Conservation (phyloP, 73 alveolate species). For the Tetrahymena elliotti region DNA sequence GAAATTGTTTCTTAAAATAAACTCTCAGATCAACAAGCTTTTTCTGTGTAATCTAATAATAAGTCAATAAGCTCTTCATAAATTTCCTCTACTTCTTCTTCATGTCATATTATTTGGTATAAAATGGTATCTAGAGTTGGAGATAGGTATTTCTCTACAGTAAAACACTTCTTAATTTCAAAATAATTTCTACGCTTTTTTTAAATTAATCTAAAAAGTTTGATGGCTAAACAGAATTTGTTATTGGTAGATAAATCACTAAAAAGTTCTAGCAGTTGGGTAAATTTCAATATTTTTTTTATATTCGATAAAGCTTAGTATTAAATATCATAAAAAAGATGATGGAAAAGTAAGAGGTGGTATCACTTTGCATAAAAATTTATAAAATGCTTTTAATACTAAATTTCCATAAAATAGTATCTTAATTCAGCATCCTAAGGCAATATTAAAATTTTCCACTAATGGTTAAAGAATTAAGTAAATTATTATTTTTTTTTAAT, state of each 20-base stretch:
- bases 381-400: not conserved
- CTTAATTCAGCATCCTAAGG: not conserved
- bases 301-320: too few relatives aligned
- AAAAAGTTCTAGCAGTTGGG: not conserved
- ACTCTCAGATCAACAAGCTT: not conserved
- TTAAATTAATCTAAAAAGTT: not conserved
- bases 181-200: not conserved
- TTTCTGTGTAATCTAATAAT: not conserved
- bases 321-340: too few relatives aligned
- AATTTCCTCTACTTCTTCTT: not conserved
- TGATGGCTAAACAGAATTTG: not conserved
- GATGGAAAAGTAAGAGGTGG: not conserved
- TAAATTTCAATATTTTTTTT: not conserved
- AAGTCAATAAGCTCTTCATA: not conserved
- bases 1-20: not conserved
- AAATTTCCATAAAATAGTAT: not conserved
- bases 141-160: not conserved
- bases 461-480: not conserved
- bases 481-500: too few relatives aligned
- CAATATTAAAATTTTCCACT: not conserved
- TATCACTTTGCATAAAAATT: not conserved
- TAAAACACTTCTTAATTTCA: not conserved
- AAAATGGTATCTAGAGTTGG: not conserved
- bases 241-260: not conserved
- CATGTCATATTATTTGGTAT: not conserved